phyloP scores from a whole-genome alignment of 768 basidiomycete species.

The Mycena pura region DNA sequence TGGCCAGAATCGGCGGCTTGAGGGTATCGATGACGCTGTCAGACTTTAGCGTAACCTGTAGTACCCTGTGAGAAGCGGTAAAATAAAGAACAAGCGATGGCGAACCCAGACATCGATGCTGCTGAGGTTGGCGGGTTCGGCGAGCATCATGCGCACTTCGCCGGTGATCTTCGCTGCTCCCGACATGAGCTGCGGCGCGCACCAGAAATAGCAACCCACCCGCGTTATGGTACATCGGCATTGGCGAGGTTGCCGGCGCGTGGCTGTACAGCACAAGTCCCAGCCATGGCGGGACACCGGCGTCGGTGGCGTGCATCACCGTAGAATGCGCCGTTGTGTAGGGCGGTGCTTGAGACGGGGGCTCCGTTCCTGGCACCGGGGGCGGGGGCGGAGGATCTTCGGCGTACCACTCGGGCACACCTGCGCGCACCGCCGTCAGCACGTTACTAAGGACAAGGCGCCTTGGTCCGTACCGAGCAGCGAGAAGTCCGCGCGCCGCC shows the following conservation, averaged over 20 bases:
- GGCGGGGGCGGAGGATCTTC: conserved; percentile 9
- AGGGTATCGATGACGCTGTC: conserved; percentile 10
- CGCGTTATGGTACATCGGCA: conserved; percentile 25
- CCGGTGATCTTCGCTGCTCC: conserved; percentile 9
- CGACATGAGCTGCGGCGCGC: neutral
- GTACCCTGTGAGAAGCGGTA: neutral
- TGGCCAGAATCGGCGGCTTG: neutral
- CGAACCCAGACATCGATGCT: conserved; percentile 24
- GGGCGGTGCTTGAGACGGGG: neutral
- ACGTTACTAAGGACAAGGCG: neutral
- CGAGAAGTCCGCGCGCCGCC: conserved; percentile 18
- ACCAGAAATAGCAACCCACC: neutral
- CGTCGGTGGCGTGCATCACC: conserved; percentile 1
- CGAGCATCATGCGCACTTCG: conserved; percentile 17
- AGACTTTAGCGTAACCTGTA: conserved; percentile 1
- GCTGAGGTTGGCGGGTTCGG: conserved; percentile 6
- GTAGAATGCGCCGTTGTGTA: conserved; percentile 9
- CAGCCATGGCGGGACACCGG: conserved; percentile 13
- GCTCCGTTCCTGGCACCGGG: conserved; percentile 14
- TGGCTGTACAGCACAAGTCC: conserved; percentile 23
- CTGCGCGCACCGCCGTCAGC: neutral
- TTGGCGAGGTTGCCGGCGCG: conserved; percentile 2
- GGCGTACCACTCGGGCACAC: conserved; percentile 18
- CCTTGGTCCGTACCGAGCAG: neutral
- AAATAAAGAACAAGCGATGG: neutral